Percentiles rank a stretch among this genome's conserved stretches.
These are phyloP conservation scores for Jatropha curcas DNA, from an alignment of 345 rosid genomes.

Conservation along the genomic window DNA sequence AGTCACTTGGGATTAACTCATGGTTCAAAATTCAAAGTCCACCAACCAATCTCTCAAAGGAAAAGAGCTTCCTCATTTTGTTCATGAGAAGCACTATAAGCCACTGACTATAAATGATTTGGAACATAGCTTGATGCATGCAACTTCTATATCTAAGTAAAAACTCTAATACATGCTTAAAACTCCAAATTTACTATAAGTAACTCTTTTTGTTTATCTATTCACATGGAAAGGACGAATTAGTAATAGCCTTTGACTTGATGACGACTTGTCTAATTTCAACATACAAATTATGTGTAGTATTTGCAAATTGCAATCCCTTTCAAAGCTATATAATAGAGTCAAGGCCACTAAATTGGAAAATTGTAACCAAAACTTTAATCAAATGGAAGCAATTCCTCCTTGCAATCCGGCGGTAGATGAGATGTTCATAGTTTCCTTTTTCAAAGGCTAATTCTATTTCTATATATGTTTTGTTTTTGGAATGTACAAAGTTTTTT, in stretches of 20 bases:
- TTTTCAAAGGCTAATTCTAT: background rate
- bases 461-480: background rate
- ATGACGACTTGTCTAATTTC: background rate
- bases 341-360: slow-evolving; percentile 18
- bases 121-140: too few relatives aligned
- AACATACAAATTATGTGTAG: background rate
- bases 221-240: background rate
- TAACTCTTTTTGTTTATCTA: background rate
- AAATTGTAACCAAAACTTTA: slow-evolving; percentile 6
- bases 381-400: background rate
- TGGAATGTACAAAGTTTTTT: too few relatives aligned
- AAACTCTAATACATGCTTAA: too few relatives aligned
- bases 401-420: slow-evolving; percentile 46
- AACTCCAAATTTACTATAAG: background rate
- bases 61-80: background rate
- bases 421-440: slow-evolving; percentile 18
- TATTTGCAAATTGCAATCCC: slow-evolving; percentile 9
- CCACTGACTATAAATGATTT: background rate
- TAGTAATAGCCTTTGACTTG: background rate
- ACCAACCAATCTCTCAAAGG: background rate
- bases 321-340: slow-evolving; percentile 14
- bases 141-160: too few relatives aligned
- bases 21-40: background rate
- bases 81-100: background rate
- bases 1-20: background rate